Percentiles rank a stretch among this genome's conserved stretches.
Conservation (phyloP, 2,329 filamentous ascomycete genomes). For the Fusarium sambucinum region DNA sequence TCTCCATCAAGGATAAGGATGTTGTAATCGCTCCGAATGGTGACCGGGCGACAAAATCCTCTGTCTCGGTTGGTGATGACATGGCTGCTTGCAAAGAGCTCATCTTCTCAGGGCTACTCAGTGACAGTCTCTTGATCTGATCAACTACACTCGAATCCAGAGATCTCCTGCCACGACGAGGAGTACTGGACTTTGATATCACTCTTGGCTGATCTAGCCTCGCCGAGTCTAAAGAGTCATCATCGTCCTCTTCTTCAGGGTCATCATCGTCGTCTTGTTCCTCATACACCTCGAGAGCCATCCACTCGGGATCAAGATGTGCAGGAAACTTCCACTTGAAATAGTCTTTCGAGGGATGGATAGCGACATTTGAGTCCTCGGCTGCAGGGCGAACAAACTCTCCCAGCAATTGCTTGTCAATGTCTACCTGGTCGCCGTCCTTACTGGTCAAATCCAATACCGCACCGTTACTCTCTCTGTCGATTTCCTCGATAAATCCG, state of each 20-base stretch:
- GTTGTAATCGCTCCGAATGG: conserved; percentile 66
- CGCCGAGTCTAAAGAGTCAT: conserved; percentile 59
- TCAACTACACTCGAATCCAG: conserved; percentile 56
- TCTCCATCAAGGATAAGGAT: conserved; percentile 83
- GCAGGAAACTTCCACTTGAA: conserved; percentile 65
- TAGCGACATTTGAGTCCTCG: conserved; percentile 3
- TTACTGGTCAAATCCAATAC: conserved; percentile 33
- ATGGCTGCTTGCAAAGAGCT: conserved; percentile 13
- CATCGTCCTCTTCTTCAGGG: conserved; percentile 55
- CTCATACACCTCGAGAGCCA: conserved; percentile 87
- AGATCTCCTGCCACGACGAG: conserved; percentile 42
- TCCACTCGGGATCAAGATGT: conserved; percentile 89
- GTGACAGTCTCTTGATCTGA: conserved; percentile 57
- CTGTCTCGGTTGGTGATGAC: conserved; percentile 36
- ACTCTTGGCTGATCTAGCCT: conserved; percentile 50
- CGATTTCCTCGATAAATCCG: conserved; percentile 60
- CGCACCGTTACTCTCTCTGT: conserved; percentile 3
- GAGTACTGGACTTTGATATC: conserved; percentile 18
- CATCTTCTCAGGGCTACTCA: conserved; percentile 41
- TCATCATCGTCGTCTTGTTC: conserved; percentile 60
- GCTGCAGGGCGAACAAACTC: conserved; percentile 27
- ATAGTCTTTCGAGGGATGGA: not conserved
- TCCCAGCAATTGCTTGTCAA: conserved; percentile 60
- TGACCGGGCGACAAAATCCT: conserved; percentile 55
- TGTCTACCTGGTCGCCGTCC: conserved; percentile 57